These are phyloP conservation scores for Coix lacrymajobi DNA, from an alignment of 176 grass and related monocot genomes.

Conservation along the genomic window DNA sequence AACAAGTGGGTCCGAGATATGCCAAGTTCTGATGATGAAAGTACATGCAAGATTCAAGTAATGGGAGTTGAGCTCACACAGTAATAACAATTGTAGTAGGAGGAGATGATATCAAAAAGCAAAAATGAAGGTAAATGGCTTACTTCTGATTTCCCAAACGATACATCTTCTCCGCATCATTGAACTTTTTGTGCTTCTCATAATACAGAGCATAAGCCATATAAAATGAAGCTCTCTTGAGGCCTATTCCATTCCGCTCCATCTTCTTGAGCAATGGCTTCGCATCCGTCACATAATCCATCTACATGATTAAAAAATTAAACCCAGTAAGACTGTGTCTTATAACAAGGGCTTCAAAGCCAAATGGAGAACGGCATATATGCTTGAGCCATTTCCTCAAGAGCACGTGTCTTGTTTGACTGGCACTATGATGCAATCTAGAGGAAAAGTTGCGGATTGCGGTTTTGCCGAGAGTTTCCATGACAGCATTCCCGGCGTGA, in stretches of 20 bases:
- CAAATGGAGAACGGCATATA: background rate
- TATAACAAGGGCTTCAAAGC: background rate
- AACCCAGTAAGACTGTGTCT: background rate
- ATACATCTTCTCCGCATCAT: conserved; percentile 72
- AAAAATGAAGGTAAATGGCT: background rate
- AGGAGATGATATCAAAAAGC: background rate
- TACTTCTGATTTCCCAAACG: conserved; percentile 68
- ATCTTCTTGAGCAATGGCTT: conserved; percentile 81
- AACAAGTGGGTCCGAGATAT: background rate
- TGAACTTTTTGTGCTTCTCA: conserved; percentile 76
- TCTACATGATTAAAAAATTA: conserved; percentile 28
- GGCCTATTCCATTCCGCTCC: conserved; percentile 71
- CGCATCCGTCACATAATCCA: conserved; percentile 87
- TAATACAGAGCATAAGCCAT: conserved; percentile 89
- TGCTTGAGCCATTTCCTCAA: background rate
- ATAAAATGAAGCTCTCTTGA: conserved; percentile 75
- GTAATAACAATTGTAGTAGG: background rate
- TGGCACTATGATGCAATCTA: background rate
- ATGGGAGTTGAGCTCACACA: background rate
- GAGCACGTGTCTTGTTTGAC: background rate
- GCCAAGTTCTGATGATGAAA: conserved; percentile 5
- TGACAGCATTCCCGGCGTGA: background rate
- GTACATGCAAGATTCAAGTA: background rate
- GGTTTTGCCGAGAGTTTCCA: background rate
- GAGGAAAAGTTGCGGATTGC: too few relatives aligned